A percentile compares a stretch with the other conserved stretches of the same genome.
These are phyloP conservation scores for Deuterostichococcus epilithicus DNA, from an alignment of 139 green algal species.

Conservation along the genomic window DNA sequence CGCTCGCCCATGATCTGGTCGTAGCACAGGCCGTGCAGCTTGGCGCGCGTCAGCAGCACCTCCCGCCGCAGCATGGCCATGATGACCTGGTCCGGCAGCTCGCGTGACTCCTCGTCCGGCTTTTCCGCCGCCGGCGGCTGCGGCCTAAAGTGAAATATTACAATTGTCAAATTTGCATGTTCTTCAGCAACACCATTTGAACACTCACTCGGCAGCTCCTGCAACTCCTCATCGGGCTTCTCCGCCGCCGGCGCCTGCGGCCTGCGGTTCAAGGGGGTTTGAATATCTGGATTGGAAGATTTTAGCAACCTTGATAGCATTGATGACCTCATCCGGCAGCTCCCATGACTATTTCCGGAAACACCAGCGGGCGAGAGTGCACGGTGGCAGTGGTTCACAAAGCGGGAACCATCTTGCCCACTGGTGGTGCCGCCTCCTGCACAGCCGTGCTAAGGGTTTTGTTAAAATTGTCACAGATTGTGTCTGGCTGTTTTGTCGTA, in stretches of 20 bases:
- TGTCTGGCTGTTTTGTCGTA: too few relatives aligned
- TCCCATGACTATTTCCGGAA: background rate
- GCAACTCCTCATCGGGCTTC: conserved; percentile 1
- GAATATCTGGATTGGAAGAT: background rate
- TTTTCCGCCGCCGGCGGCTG: conserved; percentile 18
- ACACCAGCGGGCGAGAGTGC: too few relatives aligned
- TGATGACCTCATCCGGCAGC: too few relatives aligned
- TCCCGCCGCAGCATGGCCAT: conserved; percentile 67
- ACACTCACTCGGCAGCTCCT: too few relatives aligned
- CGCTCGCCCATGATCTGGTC: conserved; percentile 52
- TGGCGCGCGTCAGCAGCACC: conserved; percentile 71
- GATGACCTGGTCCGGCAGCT: conserved; percentile 58
- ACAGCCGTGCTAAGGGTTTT: too few relatives aligned
- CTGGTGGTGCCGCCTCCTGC: too few relatives aligned
- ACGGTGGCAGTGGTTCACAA: too few relatives aligned
- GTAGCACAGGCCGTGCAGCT: conserved; percentile 70
- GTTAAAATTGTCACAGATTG: too few relatives aligned
- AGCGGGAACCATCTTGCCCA: too few relatives aligned
- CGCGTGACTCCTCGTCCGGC: background rate
- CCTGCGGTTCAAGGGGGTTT: too few relatives aligned
- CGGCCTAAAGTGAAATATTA: background rate
- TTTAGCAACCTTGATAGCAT: too few relatives aligned
- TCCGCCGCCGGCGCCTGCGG: conserved; percentile 19
- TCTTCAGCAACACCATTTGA: too few relatives aligned
- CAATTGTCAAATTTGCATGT: background rate